Evolutionary conservation across 2,329 filamentous ascomycete species (phyloP).

Genomic region (Trichoderma sp.): DNA sequence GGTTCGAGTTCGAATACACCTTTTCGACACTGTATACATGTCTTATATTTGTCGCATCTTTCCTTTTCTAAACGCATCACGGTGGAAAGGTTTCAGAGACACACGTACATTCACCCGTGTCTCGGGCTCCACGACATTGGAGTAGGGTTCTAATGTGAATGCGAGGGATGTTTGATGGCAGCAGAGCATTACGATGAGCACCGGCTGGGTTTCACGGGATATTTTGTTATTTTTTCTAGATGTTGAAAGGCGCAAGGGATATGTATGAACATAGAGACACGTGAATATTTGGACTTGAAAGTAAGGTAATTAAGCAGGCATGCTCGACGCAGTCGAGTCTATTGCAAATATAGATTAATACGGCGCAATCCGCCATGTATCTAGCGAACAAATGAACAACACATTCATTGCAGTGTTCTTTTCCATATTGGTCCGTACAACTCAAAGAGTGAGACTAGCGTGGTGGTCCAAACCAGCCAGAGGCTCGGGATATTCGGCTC

Average conservation of each 20-base stretch:
- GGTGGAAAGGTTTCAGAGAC: background rate
- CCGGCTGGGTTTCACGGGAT: constrained; percentile 1
- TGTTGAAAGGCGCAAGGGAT: constrained; percentile 17
- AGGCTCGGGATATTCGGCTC: constrained; percentile 1
- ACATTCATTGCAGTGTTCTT: background rate
- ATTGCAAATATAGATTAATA: constrained; percentile 20
- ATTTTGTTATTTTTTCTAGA: background rate
- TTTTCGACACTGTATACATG: constrained; percentile 49
- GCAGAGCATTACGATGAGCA: constrained; percentile 6
- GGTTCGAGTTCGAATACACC: constrained; percentile 56
- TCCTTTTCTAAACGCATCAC: constrained; percentile 28
- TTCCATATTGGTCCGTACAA: background rate
- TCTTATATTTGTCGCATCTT: constrained; percentile 46
- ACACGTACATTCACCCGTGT: constrained; percentile 10
- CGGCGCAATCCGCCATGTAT: constrained; percentile 8
- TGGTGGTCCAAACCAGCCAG: background rate
- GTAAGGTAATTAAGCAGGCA: constrained; percentile 1
- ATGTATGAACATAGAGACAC: constrained; percentile 19
- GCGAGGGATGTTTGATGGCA: background rate
- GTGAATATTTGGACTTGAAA: constrained; percentile 11
- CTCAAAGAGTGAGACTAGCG: background rate
- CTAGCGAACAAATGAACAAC: constrained; percentile 7
- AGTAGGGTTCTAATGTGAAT: background rate
- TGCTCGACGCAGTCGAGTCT: constrained; percentile 5
- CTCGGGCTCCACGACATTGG: background rate